These are phyloP conservation scores for Tolypocladium inflatum DNA, from an alignment of 2,329 filamentous ascomycete species.

Conservation along the genomic window DNA sequence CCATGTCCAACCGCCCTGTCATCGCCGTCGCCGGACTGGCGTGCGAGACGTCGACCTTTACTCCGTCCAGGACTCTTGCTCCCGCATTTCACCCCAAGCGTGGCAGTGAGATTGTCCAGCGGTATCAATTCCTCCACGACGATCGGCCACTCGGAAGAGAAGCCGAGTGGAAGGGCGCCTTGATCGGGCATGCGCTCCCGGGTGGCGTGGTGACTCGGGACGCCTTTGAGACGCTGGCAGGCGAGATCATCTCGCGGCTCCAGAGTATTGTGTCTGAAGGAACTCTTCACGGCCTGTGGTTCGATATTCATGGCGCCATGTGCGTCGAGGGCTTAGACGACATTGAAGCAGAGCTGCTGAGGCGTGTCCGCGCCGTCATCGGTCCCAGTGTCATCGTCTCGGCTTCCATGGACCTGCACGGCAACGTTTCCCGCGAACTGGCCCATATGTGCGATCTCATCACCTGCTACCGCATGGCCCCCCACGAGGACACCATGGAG, in stretches of 20 bases:
- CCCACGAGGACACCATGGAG: slow-evolving; percentile 39
- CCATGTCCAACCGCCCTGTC: slow-evolving; percentile 20
- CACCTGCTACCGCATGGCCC: slow-evolving; percentile 43
- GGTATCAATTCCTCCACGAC: slow-evolving; percentile 34
- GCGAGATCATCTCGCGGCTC: slow-evolving; percentile 30
- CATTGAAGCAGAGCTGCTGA: slow-evolving; percentile 35
- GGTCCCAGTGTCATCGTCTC: slow-evolving; percentile 37
- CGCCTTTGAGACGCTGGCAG: slow-evolving; percentile 34
- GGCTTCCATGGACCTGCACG: slow-evolving; percentile 46
- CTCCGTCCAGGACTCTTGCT: slow-evolving; percentile 36
- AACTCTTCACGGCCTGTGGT: slow-evolving; percentile 39
- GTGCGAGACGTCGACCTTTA: slow-evolving; percentile 44
- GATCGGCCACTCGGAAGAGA: slow-evolving; percentile 28
- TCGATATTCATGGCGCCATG: slow-evolving; percentile 48
- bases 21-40: slow-evolving; percentile 43
- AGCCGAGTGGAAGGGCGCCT: slow-evolving; percentile 38
- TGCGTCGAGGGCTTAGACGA: slow-evolving; percentile 40
- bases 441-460: slow-evolving; percentile 40
- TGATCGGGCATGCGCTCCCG: slow-evolving; percentile 41
- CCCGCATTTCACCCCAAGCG: slow-evolving; percentile 39
- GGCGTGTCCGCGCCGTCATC: slow-evolving; percentile 32
- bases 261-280: slow-evolving; percentile 19
- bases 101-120: slow-evolving; percentile 29
- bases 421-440: slow-evolving; percentile 40
- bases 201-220: slow-evolving; percentile 36